Evolutionary conservation across 805 yeast species (phyloP).

Genomic region (Ogataea nakhonphanomensis): DNA sequence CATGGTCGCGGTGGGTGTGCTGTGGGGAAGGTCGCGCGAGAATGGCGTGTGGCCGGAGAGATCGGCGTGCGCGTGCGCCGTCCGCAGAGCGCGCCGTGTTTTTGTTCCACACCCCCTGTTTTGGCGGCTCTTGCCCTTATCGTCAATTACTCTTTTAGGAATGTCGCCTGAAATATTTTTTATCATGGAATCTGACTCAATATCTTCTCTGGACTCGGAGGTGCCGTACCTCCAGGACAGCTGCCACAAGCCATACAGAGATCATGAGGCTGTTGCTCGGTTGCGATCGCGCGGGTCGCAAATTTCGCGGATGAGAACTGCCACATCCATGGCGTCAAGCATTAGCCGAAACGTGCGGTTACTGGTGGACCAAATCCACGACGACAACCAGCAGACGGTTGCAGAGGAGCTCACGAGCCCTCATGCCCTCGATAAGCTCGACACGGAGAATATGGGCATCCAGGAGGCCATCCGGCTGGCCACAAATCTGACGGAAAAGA

Average conservation of each 20-base stretch:
- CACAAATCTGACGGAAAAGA: slow-evolving; percentile 13
- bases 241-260: too few relatives aligned
- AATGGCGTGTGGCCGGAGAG: too few relatives aligned
- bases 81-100: too few relatives aligned
- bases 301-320: slow-evolving; percentile 2
- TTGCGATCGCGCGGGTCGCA: background rate
- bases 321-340: slow-evolving; percentile 2
- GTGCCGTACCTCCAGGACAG: background rate
- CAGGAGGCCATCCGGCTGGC: slow-evolving; percentile 27
- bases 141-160: slow-evolving; percentile 1
- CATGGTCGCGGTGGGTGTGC: too few relatives aligned
- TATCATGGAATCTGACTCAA: slow-evolving; percentile 1
- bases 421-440: slow-evolving; percentile 5
- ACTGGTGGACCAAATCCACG: slow-evolving; percentile 6
- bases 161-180: background rate
- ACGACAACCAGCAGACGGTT: slow-evolving; percentile 24
- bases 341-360: slow-evolving; percentile 1
- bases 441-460: slow-evolving; percentile 21
- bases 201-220: slow-evolving; percentile 5
- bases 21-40: too few relatives aligned
- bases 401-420: background rate
- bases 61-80: too few relatives aligned
- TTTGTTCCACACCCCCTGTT: too few relatives aligned
- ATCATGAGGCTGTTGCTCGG: background rate
- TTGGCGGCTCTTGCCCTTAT: background rate